Base-by-base conservation (phyloP, 2,329 filamentous ascomycete species). In the Scedosporium dehoogii region DNA sequence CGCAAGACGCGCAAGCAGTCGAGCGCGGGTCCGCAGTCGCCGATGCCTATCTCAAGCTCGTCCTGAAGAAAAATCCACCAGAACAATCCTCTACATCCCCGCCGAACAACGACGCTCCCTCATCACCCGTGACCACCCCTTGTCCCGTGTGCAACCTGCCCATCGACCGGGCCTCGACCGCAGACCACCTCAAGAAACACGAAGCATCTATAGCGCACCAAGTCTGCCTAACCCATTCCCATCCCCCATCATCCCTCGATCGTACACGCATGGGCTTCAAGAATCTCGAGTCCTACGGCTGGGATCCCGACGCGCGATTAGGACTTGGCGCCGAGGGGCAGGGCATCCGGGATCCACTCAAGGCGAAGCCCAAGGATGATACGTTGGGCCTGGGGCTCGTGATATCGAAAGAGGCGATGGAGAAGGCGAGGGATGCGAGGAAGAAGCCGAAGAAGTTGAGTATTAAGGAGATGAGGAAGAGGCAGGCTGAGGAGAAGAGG, bases 341-440 rank as follows among this genome's bases (percentile, higher is more conserved):
- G 66, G 92, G 92, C 3, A 87, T 91, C 64, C 79, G 87, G 48
- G 87, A 86, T 66, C 92, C 92, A 1, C 79, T 97, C 65, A 91
- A 91, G 70, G 77, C 84, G 1, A 82, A 80, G 63, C 77, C 82
- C 62, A 96, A 96, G 74, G 82, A 86, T 53, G 85, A 93, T 70
- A 91, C 83, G 3, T 76, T 89, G 6, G 93, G 92, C 0, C 73
- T 96, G 27, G 91, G 92, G 0, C 78, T 81, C 3, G 66, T 71
- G 29, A 68, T 78, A 7, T 74, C 78, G 9, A 76, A 76, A 64
- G 70, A 75, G 23, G 64, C 75, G 55, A 69, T 73, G 66, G 73
- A 72, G 65, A 75, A 73, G 61, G 78, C 77, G 67, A 70, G 72
- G 33, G 74, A 71, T 65, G 74, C 73, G 64, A 75, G 74, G 63